phyloP scores from a whole-genome alignment of 176 grass and related monocot species.

The Oryza coarctata region DNA sequence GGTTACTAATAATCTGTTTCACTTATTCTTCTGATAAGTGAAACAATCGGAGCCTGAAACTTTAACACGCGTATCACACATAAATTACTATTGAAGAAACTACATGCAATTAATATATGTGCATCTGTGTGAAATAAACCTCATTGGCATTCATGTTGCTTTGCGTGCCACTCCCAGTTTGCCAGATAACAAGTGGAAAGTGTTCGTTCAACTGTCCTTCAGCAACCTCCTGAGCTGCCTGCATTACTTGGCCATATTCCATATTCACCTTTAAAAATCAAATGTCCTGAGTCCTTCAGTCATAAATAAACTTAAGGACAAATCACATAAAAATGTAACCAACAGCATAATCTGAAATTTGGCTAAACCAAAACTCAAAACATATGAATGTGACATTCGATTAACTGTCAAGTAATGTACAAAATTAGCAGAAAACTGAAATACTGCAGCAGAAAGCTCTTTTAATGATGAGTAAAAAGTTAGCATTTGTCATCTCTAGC shows the following conservation, averaged over 20 bases:
- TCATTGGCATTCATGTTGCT: constrained; percentile 99
- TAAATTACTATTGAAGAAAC: background rate
- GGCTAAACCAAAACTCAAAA: background rate
- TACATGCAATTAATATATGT: constrained; percentile 15
- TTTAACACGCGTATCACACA: background rate
- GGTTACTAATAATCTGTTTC: too few species aligned
- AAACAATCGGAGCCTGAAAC: background rate
- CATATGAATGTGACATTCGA: background rate
- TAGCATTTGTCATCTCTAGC: background rate
- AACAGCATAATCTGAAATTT: background rate
- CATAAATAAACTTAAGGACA: constrained; percentile 23
- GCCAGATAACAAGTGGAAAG: constrained; percentile 98
- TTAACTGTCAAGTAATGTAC: background rate
- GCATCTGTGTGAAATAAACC: constrained; percentile 45
- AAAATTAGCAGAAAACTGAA: constrained; percentile 18
- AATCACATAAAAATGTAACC: constrained; percentile 5
- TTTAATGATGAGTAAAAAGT: background rate
- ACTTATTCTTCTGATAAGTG: too few species aligned
- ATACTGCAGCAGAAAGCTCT: background rate
- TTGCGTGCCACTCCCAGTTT: constrained; percentile 97
- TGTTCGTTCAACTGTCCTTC: constrained; percentile 88
- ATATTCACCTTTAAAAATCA: constrained; percentile 75
- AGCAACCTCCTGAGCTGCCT: constrained; percentile 84
- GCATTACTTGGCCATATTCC: constrained; percentile 83
- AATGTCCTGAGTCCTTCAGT: constrained; percentile 20